Evolutionary conservation across 371 early-diverging fungal species (phyloP).

Genomic region (Neoconidiobolus thromboides): DNA sequence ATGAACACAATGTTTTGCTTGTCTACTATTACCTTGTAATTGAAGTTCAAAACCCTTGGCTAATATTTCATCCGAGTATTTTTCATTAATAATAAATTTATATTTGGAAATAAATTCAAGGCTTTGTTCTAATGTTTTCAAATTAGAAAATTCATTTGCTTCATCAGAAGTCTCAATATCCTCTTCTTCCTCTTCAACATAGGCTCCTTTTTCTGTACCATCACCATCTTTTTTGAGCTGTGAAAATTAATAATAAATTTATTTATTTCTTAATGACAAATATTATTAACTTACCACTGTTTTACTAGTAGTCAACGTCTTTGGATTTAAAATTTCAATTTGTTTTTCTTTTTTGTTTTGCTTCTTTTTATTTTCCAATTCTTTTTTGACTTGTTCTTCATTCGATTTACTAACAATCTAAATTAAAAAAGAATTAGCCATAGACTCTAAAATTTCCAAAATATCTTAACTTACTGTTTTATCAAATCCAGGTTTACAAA

Average conservation of each 20-base stretch:
- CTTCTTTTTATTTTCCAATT: too few species aligned
- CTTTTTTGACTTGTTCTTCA: neutral
- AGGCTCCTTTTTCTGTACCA: too few species aligned
- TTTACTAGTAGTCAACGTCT: too few species aligned
- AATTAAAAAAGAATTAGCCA: neutral
- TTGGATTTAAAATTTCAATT: too few species aligned
- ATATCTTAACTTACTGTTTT: conserved; percentile 7
- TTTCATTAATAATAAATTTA: conserved; percentile 42
- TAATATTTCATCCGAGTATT: conserved; percentile 61
- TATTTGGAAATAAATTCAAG: conserved; percentile 42
- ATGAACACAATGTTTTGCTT: conserved; percentile 55
- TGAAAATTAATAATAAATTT: too few species aligned
- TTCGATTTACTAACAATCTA: conserved; percentile 3
- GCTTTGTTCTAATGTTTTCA: conserved; percentile 41
- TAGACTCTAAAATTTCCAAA: neutral
- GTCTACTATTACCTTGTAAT: conserved; percentile 39
- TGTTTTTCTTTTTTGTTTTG: too few species aligned
- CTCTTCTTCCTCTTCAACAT: conserved; percentile 16
- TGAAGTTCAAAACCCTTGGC: conserved; percentile 69
- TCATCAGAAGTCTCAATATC: conserved; percentile 35
- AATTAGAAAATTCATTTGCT: conserved; percentile 35
- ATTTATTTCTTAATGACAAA: too few species aligned
- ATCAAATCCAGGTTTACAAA: conserved; percentile 10
- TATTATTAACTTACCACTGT: too few species aligned
- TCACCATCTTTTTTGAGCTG: too few species aligned